Evolutionary conservation across 352 stramenopile genomes (phyloP).

Genomic region (Thalassiosira livingstoniorum): DNA sequence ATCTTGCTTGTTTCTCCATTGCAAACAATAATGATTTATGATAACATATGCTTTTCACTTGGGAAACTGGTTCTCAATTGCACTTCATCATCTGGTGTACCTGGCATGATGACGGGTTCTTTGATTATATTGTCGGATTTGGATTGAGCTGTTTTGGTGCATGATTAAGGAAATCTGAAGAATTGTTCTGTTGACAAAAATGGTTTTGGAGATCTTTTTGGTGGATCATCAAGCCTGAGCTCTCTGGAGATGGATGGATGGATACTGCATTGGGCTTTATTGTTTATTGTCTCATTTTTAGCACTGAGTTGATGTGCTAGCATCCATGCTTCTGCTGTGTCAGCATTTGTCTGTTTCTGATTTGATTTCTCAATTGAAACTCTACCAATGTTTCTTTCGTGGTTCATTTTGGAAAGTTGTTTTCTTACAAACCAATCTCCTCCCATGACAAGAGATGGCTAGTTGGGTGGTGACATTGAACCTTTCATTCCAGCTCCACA

Average conservation of each 20-base stretch:
- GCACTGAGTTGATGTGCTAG: not conserved
- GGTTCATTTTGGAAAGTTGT: not conserved
- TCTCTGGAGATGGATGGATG: not conserved
- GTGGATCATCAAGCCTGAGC: not conserved
- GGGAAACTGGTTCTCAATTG: slow-evolving; percentile 6
- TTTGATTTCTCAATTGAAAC: not conserved
- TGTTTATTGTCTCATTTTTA: not conserved
- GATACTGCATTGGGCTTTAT: not conserved
- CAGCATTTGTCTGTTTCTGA: not conserved
- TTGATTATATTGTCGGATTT: not conserved
- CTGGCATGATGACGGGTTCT: not conserved
- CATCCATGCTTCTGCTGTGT: not conserved
- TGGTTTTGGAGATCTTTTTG: not conserved
- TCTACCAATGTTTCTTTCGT: not conserved
- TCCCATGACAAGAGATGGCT: not conserved
- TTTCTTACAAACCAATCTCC: not conserved
- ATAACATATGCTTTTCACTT: not conserved
- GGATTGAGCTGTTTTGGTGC: not conserved
- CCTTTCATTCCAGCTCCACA: not conserved
- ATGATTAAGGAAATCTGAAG: not conserved
- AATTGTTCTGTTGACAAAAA: not conserved
- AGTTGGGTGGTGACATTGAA: not conserved
- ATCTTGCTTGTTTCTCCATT: slow-evolving; percentile 13
- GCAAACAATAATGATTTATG: slow-evolving; percentile 19
- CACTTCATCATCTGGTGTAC: slow-evolving; percentile 2